These are phyloP conservation scores for Mitragyna speciosa DNA, from an alignment of 257 asterid genomes.

Conservation along the genomic window DNA sequence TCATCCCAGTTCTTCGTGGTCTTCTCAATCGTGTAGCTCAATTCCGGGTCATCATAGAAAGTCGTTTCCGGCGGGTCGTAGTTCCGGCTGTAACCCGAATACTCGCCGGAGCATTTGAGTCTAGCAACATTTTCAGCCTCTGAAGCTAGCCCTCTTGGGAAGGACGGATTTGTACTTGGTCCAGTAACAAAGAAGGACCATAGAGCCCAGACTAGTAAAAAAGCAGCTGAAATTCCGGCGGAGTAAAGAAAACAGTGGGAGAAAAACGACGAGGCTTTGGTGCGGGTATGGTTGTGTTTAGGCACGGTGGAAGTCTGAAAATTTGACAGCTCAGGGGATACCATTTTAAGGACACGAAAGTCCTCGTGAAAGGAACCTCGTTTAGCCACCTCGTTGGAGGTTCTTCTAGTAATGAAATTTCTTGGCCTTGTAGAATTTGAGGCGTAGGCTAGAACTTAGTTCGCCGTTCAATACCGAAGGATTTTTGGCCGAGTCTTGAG, in stretches of 20 bases:
- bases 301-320: constrained; percentile 43
- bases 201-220: constrained; percentile 49
- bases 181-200: constrained; percentile 42
- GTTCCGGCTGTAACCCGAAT: constrained; percentile 20
- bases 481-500: constrained; percentile 15
- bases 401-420: constrained; percentile 34
- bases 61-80: constrained; percentile 59
- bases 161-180: constrained; percentile 24
- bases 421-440: constrained; percentile 23
- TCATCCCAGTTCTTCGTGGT: constrained; percentile 70
- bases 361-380: neutral
- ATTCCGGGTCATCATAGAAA: constrained; percentile 76
- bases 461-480: constrained; percentile 4
- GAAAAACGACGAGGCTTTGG: constrained; percentile 38
- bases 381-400: constrained; percentile 18
- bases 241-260: constrained; percentile 45
- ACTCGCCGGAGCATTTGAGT: neutral
- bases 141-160: constrained; percentile 22
- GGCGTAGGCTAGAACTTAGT: constrained; percentile 3
- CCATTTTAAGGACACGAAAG: constrained; percentile 30
- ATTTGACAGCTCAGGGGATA: constrained; percentile 34
- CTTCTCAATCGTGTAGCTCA: constrained; percentile 61
- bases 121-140: neutral
- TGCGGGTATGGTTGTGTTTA: constrained; percentile 35
- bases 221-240: constrained; percentile 50